Conservation (phyloP, 169 alveolate species). For the Babesia sp. region DNA sequence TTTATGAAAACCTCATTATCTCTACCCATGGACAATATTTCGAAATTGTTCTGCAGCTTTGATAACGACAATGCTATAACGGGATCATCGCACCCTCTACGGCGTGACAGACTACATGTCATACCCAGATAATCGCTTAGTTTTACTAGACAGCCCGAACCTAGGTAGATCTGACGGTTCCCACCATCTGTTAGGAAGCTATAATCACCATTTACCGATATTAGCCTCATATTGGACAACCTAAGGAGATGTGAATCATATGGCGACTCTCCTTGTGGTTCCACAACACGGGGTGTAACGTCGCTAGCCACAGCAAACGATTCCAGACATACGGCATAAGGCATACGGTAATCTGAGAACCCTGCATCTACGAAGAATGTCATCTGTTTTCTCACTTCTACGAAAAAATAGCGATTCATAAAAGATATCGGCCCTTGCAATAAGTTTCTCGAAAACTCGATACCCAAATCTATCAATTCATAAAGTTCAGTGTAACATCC, state of each 20-base stretch:
- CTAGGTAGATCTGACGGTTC: slow-evolving; percentile 39
- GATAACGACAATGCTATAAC: slow-evolving; percentile 6
- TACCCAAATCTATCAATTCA: slow-evolving; percentile 59
- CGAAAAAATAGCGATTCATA: slow-evolving; percentile 32
- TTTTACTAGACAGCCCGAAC: slow-evolving; percentile 6
- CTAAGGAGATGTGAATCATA: slow-evolving; percentile 41
- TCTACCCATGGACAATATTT: slow-evolving; percentile 2
- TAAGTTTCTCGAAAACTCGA: slow-evolving; percentile 38
- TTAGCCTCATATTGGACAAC: slow-evolving; percentile 7
- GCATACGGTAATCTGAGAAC: slow-evolving; percentile 1
- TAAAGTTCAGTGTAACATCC: slow-evolving; percentile 32
- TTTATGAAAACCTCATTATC: slow-evolving; percentile 31
- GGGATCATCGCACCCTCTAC: slow-evolving; percentile 14
- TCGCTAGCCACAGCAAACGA: slow-evolving; percentile 32
- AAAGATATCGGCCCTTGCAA: slow-evolving; percentile 45
- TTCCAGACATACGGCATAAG: slow-evolving; percentile 38
- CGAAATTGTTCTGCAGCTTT: slow-evolving; percentile 16
- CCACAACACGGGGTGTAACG: slow-evolving; percentile 9
- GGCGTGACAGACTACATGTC: slow-evolving; percentile 4
- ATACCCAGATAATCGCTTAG: slow-evolving; percentile 35
- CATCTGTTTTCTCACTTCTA: slow-evolving; percentile 27
- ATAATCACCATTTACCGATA: slow-evolving; percentile 33
- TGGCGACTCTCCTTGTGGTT: slow-evolving; percentile 18
- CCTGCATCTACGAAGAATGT: slow-evolving; percentile 32
- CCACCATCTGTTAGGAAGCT: slow-evolving; percentile 28